Conservation (phyloP, 2,329 filamentous ascomycete genomes). For the Exophiala sp. region DNA sequence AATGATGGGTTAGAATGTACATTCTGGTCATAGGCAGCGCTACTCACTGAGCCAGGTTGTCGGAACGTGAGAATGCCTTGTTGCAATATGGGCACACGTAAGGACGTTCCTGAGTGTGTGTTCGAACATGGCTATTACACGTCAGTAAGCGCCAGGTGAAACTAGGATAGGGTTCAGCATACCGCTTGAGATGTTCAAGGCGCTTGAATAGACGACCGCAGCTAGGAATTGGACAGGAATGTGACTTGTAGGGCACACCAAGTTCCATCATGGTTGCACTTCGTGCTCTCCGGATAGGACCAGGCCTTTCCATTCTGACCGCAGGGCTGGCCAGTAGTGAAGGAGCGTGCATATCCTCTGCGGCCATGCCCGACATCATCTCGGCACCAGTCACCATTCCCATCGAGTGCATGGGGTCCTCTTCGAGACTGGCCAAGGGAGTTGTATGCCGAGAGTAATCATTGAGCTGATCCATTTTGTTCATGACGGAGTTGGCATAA, state of each 20-base stretch:
- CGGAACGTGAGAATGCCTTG: constrained; percentile 97
- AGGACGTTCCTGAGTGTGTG: constrained; percentile 97
- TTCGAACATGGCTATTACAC: constrained; percentile 82
- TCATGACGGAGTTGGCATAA: constrained; percentile 64
- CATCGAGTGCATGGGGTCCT: constrained; percentile 72
- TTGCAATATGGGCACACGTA: constrained; percentile 97
- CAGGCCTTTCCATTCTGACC: constrained; percentile 60
- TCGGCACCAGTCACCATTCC: constrained; percentile 62
- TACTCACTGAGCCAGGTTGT: constrained; percentile 94
- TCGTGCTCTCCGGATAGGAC: constrained; percentile 81
- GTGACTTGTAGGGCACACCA: constrained; percentile 91
- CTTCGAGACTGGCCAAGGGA: constrained; percentile 79
- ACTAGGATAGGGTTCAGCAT: constrained; percentile 48
- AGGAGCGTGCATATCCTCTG: constrained; percentile 59
- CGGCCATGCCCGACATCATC: constrained; percentile 62
- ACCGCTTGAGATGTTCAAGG: constrained; percentile 98
- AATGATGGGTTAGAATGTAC: constrained; percentile 14
- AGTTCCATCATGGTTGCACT: constrained; percentile 97
- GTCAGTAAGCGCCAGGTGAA: constrained; percentile 50
- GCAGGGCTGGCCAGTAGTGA: constrained; percentile 55
- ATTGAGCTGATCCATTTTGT: constrained; percentile 72
- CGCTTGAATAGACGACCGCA: constrained; percentile 98
- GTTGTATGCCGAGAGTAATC: constrained; percentile 81
- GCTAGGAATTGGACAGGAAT: constrained; percentile 98
- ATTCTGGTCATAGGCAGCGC: not conserved